Base-by-base conservation (phyloP, 2,329 filamentous ascomycete species). In the Ophiocordyceps unilateralis region DNA sequence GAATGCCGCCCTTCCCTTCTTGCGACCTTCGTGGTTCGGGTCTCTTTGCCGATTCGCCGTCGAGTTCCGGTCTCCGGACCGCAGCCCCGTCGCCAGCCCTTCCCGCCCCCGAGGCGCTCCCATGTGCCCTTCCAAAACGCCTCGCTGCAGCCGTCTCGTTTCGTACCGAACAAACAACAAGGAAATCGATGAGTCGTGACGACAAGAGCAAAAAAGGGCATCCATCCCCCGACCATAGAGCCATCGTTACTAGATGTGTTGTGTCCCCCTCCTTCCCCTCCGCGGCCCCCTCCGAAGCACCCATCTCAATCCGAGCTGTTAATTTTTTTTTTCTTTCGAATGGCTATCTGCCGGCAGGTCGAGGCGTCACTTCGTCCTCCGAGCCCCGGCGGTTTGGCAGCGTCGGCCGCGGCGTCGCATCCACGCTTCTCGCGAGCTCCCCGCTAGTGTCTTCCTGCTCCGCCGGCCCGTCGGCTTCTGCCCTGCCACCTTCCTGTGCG, bases 391-490 rank as follows among this genome's bases (percentile, higher is more conserved):
- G n/a, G 32, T n/a, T 40, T 17, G 47, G 44, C 17, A 49, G 44
- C 4, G 51, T 42, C 30, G 65, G 64, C 41, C 64, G 64, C 20
- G 68, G 68, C 22, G 68, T 71, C 39, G 62, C 63, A 30, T 70
- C 65, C 34, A 60, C 51, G 41, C 54, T 39, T 10, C 37, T 23
- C 4, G 19, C 2, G 19, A 14, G 11, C 19, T 23, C 19, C 5
- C 20, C 37, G 3, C 37, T 12, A 19, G 7, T 12, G 5, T 36
- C 32, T 5, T n/a, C 37, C n/a, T 26, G 39, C 20, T 22, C 22
- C 39, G 19, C 39, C 34, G 34, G n/a, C 34, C 20, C 39, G 23
- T 41, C 22, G n/a, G 39, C 39, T 24, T 20, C 39, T 19, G 39
- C 9, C 26, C 44, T 45, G 19, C 44, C 49, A 8, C 40, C 30